Base-by-base conservation (phyloP, 768 basidiomycete genomes). In the Cyclocybe aegerita region DNA sequence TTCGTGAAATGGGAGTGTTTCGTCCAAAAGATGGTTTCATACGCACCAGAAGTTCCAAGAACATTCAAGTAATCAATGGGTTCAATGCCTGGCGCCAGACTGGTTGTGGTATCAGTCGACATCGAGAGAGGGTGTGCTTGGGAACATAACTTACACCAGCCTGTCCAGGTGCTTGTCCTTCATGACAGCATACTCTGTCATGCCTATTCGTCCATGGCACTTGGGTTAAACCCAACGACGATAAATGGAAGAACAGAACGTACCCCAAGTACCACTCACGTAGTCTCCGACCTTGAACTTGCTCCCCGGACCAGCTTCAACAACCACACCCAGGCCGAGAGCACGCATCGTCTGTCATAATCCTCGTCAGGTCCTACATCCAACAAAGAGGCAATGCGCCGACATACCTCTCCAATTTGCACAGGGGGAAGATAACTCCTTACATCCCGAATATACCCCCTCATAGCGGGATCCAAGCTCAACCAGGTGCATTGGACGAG, bases 381-480 rank as follows among this genome's bases (percentile, higher is more conserved):
- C 14, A 12, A 35, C 32, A 23, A n/a, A 37, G 16, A 36, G 10
- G 4, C 8, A 29, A 3, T n/a, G 36, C 17, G 23, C n/a, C 23
- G 11, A 60, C 57, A 37, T 46, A 74, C 76, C 68, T 81, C 86
- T 33, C 85, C 86, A 56, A 93, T 86, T 60, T 85, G 61, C 4
- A 85, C 82, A 7, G 89, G 88, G 10, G 80, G 80, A 11, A 89
- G 43, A 62, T 93, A 92, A 57, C 82, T 85, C 40, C 93, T 76
- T 11, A 62, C 64, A 63, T 91, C 88, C 53, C 79, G 81, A 44
- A 98, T 62, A 78, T 88, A 97, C 9, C 81, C 83, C 7, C 93
- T 79, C 90, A 93, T 92, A 0, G 92, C 90, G 14, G 94, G 93
- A 60, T 97, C 94, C 56, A 97, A 65, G 32, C 84, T 85, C 31